These are phyloP conservation scores for Penicillium simplicissimum DNA, from an alignment of 495 filamentous ascomycete genomes.

Conservation along the genomic window DNA sequence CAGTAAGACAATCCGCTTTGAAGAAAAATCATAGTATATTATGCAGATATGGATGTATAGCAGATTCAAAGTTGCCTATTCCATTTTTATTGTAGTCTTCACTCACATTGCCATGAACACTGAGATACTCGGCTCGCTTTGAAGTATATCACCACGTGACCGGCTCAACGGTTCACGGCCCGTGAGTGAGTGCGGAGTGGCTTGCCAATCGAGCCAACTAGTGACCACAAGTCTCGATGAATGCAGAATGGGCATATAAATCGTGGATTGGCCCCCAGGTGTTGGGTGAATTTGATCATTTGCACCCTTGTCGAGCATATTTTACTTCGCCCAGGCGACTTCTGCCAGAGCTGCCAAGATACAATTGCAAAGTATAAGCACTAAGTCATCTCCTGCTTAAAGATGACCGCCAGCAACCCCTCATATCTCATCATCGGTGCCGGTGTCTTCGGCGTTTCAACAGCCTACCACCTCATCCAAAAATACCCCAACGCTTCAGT, in stretches of 20 bases:
- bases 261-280: conserved; percentile 1
- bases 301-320: background rate
- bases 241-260: conserved; percentile 10
- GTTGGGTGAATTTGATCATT: background rate
- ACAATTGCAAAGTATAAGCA: background rate
- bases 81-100: no score
- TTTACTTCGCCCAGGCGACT: background rate
- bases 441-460: conserved; percentile 66
- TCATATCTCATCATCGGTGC: conserved; percentile 63
- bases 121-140: background rate
- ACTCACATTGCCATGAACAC: background rate
- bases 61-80: no score
- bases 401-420: conserved; percentile 26
- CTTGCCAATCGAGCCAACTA: background rate
- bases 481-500: conserved; percentile 51
- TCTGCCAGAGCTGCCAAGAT: background rate
- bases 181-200: conserved; percentile 5
- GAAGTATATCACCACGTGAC: conserved; percentile 20
- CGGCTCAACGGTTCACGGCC: conserved; percentile 15
- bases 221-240: background rate
- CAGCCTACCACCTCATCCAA: conserved; percentile 59
- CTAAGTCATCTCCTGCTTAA: background rate
- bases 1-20: background rate
- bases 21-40: no score
- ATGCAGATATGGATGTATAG: no score